phyloP scores from a whole-genome alignment of 176 grass and related monocot genomes.

The Carex parvula region DNA sequence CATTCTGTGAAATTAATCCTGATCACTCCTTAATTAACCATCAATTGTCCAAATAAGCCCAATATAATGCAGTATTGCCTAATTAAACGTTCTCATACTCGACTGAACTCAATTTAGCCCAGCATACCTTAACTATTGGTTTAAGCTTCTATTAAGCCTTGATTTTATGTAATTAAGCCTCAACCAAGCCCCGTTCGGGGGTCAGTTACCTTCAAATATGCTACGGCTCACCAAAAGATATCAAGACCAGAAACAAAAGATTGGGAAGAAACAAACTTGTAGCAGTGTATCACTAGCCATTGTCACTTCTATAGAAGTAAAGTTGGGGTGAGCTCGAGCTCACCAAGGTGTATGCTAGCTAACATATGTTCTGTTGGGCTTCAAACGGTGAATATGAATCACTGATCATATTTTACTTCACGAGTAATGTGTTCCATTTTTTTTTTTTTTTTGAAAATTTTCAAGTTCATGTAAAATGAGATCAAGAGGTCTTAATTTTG shows the following conservation, averaged over 20 bases:
- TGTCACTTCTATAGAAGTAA: background rate
- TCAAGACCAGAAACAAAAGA: background rate
- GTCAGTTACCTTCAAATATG: background rate
- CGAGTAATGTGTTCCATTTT: background rate
- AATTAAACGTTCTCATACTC: background rate
- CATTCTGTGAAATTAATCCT: background rate
- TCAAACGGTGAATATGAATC: background rate
- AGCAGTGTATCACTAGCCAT: background rate
- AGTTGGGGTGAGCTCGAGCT: background rate
- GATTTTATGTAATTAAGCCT: background rate
- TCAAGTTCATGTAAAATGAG: background rate
- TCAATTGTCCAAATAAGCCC: background rate
- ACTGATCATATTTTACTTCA: background rate
- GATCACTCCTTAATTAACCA: background rate
- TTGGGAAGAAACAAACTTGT: background rate
- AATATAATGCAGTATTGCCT: background rate
- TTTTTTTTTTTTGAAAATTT: background rate
- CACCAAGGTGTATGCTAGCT: background rate
- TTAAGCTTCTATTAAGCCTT: background rate
- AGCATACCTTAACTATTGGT: background rate
- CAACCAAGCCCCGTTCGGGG: background rate
- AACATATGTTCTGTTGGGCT: background rate
- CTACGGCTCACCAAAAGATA: background rate
- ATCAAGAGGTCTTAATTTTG: background rate
- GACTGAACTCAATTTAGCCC: background rate